Conservation (phyloP, 2,329 filamentous ascomycete genomes). For the Colletotrichum falcatum region DNA sequence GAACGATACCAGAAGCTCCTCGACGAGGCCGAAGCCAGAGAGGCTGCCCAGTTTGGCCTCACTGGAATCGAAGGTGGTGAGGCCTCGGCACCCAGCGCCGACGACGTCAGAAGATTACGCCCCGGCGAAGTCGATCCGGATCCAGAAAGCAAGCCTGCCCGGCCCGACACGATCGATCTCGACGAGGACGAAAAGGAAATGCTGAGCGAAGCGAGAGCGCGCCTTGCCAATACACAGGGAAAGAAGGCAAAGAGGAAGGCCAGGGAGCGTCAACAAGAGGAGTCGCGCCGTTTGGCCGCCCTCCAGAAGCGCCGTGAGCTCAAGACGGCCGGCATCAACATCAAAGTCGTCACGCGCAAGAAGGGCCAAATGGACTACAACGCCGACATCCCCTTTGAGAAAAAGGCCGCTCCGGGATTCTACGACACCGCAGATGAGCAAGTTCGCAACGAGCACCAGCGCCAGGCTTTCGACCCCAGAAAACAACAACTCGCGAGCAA, state of each 20-base stretch:
- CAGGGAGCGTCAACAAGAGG: constrained; percentile 92
- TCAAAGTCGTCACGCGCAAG: constrained; percentile 92
- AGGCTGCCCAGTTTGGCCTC: constrained; percentile 85
- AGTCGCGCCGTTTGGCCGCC: constrained; percentile 88
- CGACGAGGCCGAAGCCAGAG: constrained; percentile 93
- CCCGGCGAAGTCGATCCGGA: constrained; percentile 98
- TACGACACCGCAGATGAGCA: constrained; percentile 92
- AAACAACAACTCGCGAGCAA: constrained; percentile 93
- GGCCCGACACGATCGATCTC: constrained; percentile 96
- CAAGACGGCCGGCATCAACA: constrained; percentile 98
- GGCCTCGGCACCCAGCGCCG: constrained; percentile 86
- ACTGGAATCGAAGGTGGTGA: constrained; percentile 90
- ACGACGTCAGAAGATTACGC: constrained; percentile 88
- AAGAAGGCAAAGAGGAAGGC: constrained; percentile 99
- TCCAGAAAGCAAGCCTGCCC: constrained; percentile 93
- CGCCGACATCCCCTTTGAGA: constrained; percentile 98
- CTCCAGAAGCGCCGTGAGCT: constrained; percentile 96
- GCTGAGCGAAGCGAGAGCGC: constrained; percentile 95
- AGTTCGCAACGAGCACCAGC: constrained; percentile 82
- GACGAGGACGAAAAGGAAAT: constrained; percentile 99
- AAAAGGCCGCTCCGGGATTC: constrained; percentile 87
- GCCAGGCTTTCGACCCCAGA: constrained; percentile 88
- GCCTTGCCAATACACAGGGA: constrained; percentile 96
- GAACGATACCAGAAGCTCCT: constrained; percentile 97
- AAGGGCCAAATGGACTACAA: constrained; percentile 99